Base-by-base conservation (phyloP, 73 alveolate species). In the Paramecium bursaria region DNA sequence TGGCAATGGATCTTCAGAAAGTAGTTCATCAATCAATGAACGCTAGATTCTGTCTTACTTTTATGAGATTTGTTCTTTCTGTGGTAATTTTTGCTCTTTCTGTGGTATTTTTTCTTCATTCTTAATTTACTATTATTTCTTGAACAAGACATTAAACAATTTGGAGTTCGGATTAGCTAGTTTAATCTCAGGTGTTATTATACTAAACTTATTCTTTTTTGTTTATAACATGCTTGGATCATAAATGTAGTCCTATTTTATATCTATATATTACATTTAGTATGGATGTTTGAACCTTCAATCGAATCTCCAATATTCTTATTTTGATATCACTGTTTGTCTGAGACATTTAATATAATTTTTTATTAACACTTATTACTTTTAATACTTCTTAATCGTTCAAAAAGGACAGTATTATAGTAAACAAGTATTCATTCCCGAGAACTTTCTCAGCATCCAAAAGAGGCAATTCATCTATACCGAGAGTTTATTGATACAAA, bases 361-460 rank as follows among this genome's bases (percentile, higher is more conserved):
- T 19, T 15, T 15, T 4, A 67, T 67, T 67, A 5, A 35, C 17
- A n/a, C 82, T 67, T 67, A n/a, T 15, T 3, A 57, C 11, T 26
- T 42, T 25, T 17, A 67, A 14, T 67, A 67, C 15, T 21, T 67
- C 82, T 67, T 67, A 15, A 39, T 67, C 82, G 17, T 67, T 42
- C 22, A 67, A 42, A 67, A 35, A 67, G 14, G 53, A 31, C 9
- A 57, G 44, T 15, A 67, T 67, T 26, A 35, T 21, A 26, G 21
- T 11, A 31, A 67, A 44, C 10, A 67, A 67, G n/a, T 4, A 25
- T 39, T 42, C 39, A 21, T n/a, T 21, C n/a, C 33, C 76, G 14
- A 57, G 76, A 57, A 57, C 76, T 57, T 50, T 57, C 33, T 57
- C 26, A 23, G 76, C 30, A 30, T 57, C 30, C 17, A 26, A 23